Conservation (phyloP, 2,329 filamentous ascomycete genomes). For the Pezizomycotina sp. region DNA sequence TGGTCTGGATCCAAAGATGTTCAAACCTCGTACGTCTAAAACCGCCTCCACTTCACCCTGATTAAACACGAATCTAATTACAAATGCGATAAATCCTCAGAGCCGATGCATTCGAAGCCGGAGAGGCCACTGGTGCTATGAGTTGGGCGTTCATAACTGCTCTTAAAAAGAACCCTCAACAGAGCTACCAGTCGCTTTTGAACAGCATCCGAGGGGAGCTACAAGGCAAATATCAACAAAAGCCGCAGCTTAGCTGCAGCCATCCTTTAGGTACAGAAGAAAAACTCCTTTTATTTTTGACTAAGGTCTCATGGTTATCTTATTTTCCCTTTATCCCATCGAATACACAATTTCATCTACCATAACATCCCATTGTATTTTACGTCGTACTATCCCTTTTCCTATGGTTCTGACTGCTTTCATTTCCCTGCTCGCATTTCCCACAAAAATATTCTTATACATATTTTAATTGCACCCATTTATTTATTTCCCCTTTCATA, state of each 20-base stretch:
- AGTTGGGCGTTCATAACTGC: constrained; percentile 90
- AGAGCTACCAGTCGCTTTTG: constrained; percentile 87
- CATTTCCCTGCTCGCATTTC: no score
- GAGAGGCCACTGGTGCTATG: constrained; percentile 92
- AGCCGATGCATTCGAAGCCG: constrained; percentile 73
- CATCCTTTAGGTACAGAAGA: constrained; percentile 66
- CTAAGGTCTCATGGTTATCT: no score
- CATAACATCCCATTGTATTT: no score
- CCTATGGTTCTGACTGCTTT: no score
- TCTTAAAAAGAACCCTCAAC: constrained; percentile 80
- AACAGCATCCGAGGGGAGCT: constrained; percentile 91
- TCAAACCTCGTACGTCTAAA: constrained; percentile 64
- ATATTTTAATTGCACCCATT: no score
- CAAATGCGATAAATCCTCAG: constrained; percentile 32
- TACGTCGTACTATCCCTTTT: no score
- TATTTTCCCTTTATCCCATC: no score
- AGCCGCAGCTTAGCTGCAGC: constrained; percentile 89
- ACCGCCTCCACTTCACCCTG: constrained; percentile 11
- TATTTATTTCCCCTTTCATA: no score
- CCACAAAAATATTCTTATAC: no score
- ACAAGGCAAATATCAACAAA: constrained; percentile 73
- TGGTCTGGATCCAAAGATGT: constrained; percentile 93
- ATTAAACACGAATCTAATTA: constrained; percentile 24
- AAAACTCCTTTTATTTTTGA: neutral
- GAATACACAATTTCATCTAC: no score